phyloP scores from a whole-genome alignment of 768 basidiomycete genomes.

The Tylopilus intermedius region DNA sequence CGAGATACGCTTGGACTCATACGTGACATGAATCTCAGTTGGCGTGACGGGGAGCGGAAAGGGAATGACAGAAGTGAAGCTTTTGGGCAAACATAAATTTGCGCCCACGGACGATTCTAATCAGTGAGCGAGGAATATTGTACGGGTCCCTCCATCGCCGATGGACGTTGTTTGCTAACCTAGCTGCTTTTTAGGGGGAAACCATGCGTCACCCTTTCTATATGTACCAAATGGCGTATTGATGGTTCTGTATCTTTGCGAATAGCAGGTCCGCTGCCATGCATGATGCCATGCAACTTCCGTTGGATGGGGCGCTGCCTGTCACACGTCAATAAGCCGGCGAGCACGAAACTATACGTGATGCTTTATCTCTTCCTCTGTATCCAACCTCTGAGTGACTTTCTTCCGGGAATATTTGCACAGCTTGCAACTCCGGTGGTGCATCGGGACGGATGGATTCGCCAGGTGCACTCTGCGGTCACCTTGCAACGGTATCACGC shows the following conservation, averaged over 20 bases:
- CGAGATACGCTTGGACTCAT: slow-evolving; percentile 11
- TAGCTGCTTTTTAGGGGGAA: slow-evolving; percentile 7
- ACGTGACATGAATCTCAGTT: slow-evolving; percentile 40
- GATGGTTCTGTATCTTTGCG: slow-evolving; percentile 24
- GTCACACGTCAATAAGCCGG: slow-evolving; percentile 14
- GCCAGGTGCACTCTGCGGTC: slow-evolving; percentile 11
- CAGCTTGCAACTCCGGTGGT: slow-evolving; percentile 17
- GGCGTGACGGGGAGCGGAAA: slow-evolving; percentile 90
- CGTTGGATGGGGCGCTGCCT: slow-evolving; percentile 6
- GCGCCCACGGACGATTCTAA: slow-evolving; percentile 42
- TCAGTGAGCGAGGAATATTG: slow-evolving; percentile 19
- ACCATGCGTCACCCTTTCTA: slow-evolving; percentile 17
- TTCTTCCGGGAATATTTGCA: slow-evolving; percentile 15
- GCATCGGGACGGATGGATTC: slow-evolving; percentile 11
- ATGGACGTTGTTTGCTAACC: slow-evolving; percentile 7
- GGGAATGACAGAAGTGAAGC: slow-evolving; percentile 77
- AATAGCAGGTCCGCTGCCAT: slow-evolving; percentile 23
- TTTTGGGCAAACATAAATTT: slow-evolving; percentile 75
- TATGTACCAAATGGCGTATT: slow-evolving; percentile 23
- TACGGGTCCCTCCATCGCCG: slow-evolving; percentile 1
- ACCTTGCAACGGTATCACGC: slow-evolving; percentile 4
- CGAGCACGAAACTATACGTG: slow-evolving; percentile 22
- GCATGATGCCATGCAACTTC: slow-evolving; percentile 9
- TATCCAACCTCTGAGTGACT: slow-evolving; percentile 18
- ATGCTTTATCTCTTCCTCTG: slow-evolving; percentile 19